A percentile compares a stretch with the other conserved stretches of the same genome.
phyloP scores from a whole-genome alignment of 2,329 filamentous ascomycete genomes.

The Fusarium sp. region DNA sequence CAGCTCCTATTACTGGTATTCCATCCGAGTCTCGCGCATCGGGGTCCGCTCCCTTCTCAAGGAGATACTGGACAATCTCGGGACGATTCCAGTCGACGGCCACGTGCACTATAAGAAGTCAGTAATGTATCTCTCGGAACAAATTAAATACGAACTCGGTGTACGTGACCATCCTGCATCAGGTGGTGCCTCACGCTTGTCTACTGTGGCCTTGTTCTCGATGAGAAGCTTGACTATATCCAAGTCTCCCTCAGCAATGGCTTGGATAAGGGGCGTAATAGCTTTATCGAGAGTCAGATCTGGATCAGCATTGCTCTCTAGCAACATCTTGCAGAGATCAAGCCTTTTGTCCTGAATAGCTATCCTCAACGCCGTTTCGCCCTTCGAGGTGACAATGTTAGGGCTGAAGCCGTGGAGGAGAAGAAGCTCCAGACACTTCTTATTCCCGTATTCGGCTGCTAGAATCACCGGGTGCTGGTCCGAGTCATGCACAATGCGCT shows the following conservation, averaged over 20 bases:
- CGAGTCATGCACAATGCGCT: accelerated
- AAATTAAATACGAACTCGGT: not conserved
- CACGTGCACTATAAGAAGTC: no score
- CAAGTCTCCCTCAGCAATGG: accelerated
- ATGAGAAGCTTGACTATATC: not conserved
- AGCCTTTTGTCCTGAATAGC: not conserved
- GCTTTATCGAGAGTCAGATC: not conserved
- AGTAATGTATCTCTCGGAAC: accelerated
- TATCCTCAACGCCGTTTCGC: accelerated
- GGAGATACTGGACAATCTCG: no score
- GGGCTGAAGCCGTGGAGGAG: not conserved
- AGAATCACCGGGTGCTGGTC: accelerated
- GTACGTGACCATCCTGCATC: not conserved
- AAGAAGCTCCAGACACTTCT: not conserved
- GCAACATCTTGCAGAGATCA: not conserved
- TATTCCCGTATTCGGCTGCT: accelerated
- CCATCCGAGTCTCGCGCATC: no score
- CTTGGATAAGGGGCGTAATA: accelerated
- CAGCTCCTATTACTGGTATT: no score
- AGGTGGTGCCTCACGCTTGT: not conserved
- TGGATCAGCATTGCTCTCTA: not conserved
- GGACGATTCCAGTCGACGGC: no score
- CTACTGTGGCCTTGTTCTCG: not conserved
- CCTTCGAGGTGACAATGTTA: accelerated
- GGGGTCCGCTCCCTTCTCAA: no score